Percentiles rank a stretch among this genome's conserved stretches.
phyloP scores from a whole-genome alignment of 805 yeast species.

The Kazachstania taianensis region DNA sequence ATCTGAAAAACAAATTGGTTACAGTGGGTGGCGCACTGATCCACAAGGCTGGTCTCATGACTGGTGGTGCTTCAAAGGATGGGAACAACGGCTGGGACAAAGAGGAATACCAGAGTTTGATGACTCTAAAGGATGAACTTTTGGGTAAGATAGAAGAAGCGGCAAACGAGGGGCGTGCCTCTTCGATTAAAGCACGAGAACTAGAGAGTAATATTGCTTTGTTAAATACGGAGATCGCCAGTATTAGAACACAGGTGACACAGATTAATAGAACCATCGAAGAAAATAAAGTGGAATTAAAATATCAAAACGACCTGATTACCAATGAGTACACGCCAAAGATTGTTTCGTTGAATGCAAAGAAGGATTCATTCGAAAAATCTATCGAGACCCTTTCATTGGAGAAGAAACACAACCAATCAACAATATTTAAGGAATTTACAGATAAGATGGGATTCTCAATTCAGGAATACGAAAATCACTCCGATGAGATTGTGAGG shows the following conservation, averaged over 20 bases:
- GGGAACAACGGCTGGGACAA: constrained; percentile 58
- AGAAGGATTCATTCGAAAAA: constrained; percentile 13
- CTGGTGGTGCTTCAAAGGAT: constrained; percentile 67
- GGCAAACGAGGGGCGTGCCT: constrained; percentile 35
- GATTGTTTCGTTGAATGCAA: constrained; percentile 17
- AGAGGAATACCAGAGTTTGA: constrained; percentile 47
- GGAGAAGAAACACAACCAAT: constrained; percentile 32
- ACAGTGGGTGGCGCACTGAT: constrained; percentile 78
- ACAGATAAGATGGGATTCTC: constrained; percentile 45
- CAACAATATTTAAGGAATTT: constrained; percentile 41
- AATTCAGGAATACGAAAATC: constrained; percentile 59
- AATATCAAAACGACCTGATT: constrained; percentile 34
- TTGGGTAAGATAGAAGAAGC: constrained; percentile 36
- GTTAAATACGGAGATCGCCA: constrained; percentile 37
- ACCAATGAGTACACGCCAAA: constrained; percentile 23
- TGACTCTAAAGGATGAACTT: constrained; percentile 40
- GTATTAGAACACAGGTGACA: constrained; percentile 35
- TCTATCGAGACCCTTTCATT: constrained; percentile 23
- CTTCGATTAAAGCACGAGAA: constrained; percentile 45
- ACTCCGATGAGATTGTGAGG: constrained; percentile 50
- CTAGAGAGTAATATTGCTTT: constrained; percentile 46
- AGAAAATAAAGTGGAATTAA: constrained; percentile 41
- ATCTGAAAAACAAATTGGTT: constrained; percentile 55
- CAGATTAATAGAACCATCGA: constrained; percentile 36
- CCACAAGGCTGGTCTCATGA: constrained; percentile 80